A percentile compares a stretch with the other conserved stretches of the same genome.
Conservation (phyloP, 768 basidiomycete genomes). For the Amanita fuliginea region DNA sequence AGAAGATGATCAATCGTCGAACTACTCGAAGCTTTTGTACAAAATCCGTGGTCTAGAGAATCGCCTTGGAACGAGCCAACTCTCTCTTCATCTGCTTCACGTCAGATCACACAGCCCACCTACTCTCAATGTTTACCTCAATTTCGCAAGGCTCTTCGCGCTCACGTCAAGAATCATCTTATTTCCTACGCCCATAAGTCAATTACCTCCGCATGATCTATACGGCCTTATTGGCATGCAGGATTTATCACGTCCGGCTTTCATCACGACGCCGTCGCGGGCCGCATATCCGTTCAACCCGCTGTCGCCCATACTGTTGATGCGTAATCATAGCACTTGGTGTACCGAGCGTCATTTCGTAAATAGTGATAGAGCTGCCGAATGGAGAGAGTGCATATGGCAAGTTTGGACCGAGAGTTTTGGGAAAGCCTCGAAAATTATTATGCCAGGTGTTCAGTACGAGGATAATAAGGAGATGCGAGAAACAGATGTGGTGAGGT, state of each 20-base stretch:
- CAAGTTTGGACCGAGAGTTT: slow-evolving; percentile 46
- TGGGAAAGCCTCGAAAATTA: slow-evolving; percentile 18
- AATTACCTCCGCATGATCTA: slow-evolving; percentile 12
- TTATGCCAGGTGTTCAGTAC: neutral
- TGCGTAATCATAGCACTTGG: slow-evolving; percentile 40
- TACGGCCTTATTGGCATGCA: slow-evolving; percentile 8
- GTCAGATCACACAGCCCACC: slow-evolving; percentile 22
- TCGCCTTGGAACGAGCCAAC: slow-evolving; percentile 13
- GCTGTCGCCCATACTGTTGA: slow-evolving; percentile 35
- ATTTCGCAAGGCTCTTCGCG: slow-evolving; percentile 53
- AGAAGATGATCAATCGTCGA: slow-evolving; percentile 12
- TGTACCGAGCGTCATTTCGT: slow-evolving; percentile 48
- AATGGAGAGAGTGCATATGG: slow-evolving; percentile 63
- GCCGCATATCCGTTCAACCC: slow-evolving; percentile 26
- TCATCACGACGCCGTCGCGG: slow-evolving; percentile 15
- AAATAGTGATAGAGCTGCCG: slow-evolving; percentile 29
- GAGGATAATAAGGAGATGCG: neutral
- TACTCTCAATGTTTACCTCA: slow-evolving; percentile 45
- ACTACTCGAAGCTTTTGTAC: slow-evolving; percentile 16
- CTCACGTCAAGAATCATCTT: slow-evolving; percentile 34
- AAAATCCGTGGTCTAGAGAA: slow-evolving; percentile 15
- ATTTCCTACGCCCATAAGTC: slow-evolving; percentile 34
- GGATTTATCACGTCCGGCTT: slow-evolving; percentile 6
- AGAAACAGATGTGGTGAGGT: neutral
- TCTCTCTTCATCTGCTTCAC: slow-evolving; percentile 39